Percentiles rank a stretch among this genome's conserved stretches.
Conservation (phyloP, 2,329 filamentous ascomycete genomes). For the Epichloe elymi region DNA sequence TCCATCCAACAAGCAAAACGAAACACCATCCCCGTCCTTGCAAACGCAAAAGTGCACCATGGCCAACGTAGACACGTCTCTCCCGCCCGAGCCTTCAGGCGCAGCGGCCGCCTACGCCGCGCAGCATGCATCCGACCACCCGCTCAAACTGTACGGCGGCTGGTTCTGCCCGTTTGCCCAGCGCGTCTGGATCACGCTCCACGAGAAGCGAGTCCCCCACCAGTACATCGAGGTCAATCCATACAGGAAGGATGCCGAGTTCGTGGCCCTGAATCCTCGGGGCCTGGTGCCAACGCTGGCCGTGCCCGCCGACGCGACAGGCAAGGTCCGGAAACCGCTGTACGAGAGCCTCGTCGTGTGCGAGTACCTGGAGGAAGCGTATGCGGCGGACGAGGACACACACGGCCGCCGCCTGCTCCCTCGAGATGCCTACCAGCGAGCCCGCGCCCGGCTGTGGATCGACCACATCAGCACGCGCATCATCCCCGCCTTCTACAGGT, state of each 20-base stretch:
- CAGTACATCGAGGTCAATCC: slow-evolving; percentile 71
- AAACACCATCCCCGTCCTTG: neutral
- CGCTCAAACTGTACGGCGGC: slow-evolving; percentile 54
- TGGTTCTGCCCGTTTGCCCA: slow-evolving; percentile 68
- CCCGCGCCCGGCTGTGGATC: slow-evolving; percentile 57
- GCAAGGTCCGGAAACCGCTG: slow-evolving; percentile 38
- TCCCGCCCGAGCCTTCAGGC: slow-evolving; percentile 34
- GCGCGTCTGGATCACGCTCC: slow-evolving; percentile 57
- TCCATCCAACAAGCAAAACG: neutral
- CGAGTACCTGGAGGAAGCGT: slow-evolving; percentile 66
- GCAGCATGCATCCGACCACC: slow-evolving; percentile 31
- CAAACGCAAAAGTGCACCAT: slow-evolving; percentile 16
- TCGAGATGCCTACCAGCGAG: slow-evolving; percentile 47
- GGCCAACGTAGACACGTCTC: slow-evolving; percentile 33
- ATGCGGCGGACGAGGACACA: slow-evolving; percentile 29
- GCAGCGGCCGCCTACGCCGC: slow-evolving; percentile 34
- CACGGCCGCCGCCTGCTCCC: slow-evolving; percentile 42
- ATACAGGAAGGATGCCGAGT: slow-evolving; percentile 56
- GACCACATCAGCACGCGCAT: slow-evolving; percentile 57
- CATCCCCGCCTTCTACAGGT: slow-evolving; percentile 54
- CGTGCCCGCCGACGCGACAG: slow-evolving; percentile 23
- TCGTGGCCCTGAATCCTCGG: slow-evolving; percentile 59
- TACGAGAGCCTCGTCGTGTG: slow-evolving; percentile 63
- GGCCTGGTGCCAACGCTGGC: slow-evolving; percentile 61
- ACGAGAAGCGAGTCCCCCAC: slow-evolving; percentile 58